Evolutionary conservation across 2,329 filamentous ascomycete genomes (phyloP).

Genomic region (Juglanconis oblonga): DNA sequence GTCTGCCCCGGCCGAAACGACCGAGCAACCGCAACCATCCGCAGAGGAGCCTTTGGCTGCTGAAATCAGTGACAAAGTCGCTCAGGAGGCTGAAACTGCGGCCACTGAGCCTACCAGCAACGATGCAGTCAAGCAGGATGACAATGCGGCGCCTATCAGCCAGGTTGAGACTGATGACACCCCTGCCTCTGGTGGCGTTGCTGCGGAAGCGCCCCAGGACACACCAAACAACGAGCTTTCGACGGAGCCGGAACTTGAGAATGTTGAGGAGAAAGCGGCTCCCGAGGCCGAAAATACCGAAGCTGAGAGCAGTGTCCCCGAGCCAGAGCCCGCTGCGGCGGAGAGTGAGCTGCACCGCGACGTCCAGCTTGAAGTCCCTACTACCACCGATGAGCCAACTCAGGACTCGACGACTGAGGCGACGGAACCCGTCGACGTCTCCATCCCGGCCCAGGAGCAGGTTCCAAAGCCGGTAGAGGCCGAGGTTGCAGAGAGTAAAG

Average conservation of each 20-base stretch:
- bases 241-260: not conserved
- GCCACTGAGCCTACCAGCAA: not conserved
- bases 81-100: not conserved
- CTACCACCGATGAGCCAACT: not conserved
- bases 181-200: not conserved
- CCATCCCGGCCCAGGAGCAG: not conserved
- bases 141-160: no score
- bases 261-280: not conserved
- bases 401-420: constrained; percentile 1
- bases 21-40: not conserved
- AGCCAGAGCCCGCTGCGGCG: not conserved
- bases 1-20: not conserved
- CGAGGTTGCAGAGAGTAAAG: not conserved
- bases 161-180: not conserved
- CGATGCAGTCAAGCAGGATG: not conserved
- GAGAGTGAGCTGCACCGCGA: not conserved
- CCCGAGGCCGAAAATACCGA: not conserved
- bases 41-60: not conserved
- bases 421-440: not conserved
- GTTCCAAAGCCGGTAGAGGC: not conserved
- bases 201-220: not conserved
- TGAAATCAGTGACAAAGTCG: not conserved
- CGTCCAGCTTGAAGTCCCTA: not conserved
- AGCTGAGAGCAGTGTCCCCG: not conserved
- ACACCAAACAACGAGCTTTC: not conserved